These are phyloP conservation scores for Pinus taeda DNA, from an alignment of 75 land plant genomes.

Conservation along the genomic window DNA sequence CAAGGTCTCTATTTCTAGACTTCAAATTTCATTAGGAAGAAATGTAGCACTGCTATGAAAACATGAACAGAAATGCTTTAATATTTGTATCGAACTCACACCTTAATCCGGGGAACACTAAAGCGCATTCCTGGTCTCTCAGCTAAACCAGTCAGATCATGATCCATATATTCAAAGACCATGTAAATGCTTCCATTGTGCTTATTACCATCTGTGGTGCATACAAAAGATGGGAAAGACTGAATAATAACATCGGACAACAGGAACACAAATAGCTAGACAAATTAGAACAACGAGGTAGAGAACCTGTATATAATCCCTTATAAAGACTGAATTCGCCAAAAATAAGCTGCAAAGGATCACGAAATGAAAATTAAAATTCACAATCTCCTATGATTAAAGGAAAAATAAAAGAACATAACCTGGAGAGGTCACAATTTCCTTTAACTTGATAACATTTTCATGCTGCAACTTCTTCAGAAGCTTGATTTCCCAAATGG, in stretches of 20 bases:
- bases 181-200: slow-evolving; percentile 94
- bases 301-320: neutral
- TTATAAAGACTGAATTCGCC: neutral
- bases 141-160: slow-evolving; percentile 92
- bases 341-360: no score
- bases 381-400: neutral
- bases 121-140: slow-evolving; percentile 97
- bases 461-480: slow-evolving; percentile 93
- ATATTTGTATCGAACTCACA: slow-evolving; percentile 5
- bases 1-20: neutral
- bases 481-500: slow-evolving; percentile 94
- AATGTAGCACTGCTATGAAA: neutral
- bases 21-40: neutral
- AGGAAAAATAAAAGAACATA: neutral
- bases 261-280: neutral
- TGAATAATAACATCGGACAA: neutral
- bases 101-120: slow-evolving; percentile 91
- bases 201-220: slow-evolving; percentile 73
- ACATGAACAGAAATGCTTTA: neutral
- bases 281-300: neutral
- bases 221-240: neutral
- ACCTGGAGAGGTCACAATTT: slow-evolving; percentile 97
- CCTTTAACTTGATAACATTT: slow-evolving; percentile 87
- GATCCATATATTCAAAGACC: slow-evolving; percentile 99
- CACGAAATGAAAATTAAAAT: neutral